These are phyloP conservation scores for Urtica urens DNA, from an alignment of 306 rosid species.

Conservation along the genomic window DNA sequence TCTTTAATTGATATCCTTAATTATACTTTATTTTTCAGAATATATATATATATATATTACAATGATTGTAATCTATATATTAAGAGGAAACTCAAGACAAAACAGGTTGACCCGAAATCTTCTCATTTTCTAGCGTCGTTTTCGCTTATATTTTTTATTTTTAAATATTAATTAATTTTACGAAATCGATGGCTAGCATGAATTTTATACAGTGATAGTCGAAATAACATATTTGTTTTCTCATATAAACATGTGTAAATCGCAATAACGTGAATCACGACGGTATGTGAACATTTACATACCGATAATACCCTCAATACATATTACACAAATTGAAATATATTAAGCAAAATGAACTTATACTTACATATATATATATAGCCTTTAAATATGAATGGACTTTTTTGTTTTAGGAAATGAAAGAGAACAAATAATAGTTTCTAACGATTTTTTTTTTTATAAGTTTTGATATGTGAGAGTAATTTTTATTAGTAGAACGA, in stretches of 20 bases:
- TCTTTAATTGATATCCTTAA: too few relatives aligned
- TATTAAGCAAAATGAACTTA: too few relatives aligned
- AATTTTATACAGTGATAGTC: conserved; percentile 5
- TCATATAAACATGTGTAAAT: neutral
- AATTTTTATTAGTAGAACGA: too few relatives aligned
- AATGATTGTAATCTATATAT: too few relatives aligned
- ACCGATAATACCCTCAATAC: conserved; percentile 7
- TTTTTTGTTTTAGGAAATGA: too few relatives aligned
- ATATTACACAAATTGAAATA: too few relatives aligned
- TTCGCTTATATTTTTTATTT: neutral
- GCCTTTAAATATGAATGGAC: neutral
- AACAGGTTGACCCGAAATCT: neutral
- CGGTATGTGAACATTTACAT: neutral
- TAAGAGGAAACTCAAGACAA: neutral
- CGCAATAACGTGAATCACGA: conserved; percentile 10
- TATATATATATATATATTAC: too few relatives aligned
- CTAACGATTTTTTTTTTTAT: too few relatives aligned
- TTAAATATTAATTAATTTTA: neutral
- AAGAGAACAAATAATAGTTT: too few relatives aligned
- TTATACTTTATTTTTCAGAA: too few relatives aligned
- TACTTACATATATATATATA: neutral
- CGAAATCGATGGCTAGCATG: conserved; percentile 4
- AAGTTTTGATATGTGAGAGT: too few relatives aligned
- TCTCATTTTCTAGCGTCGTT: neutral
- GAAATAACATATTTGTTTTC: neutral